Conservation (phyloP, 805 yeast species). For the Kuraishia ogatae region DNA sequence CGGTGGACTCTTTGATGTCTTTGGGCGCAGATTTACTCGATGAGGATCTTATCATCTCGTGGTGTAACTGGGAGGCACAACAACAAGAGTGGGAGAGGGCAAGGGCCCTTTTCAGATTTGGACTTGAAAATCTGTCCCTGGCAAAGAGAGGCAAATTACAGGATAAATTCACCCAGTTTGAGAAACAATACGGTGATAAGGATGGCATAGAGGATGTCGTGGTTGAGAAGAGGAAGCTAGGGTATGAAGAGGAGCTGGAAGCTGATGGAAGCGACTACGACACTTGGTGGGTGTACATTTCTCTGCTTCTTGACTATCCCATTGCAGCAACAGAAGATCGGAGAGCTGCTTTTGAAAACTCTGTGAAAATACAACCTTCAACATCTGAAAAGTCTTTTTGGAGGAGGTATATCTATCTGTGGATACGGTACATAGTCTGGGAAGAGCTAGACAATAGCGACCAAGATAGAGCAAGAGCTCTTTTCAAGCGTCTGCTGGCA, state of each 20-base stretch:
- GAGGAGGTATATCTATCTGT: constrained; percentile 62
- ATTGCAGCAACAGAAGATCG: constrained; percentile 18
- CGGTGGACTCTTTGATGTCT: constrained; percentile 43
- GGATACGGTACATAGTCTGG: constrained; percentile 59
- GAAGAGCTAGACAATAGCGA: constrained; percentile 43
- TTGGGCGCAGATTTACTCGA: constrained; percentile 20
- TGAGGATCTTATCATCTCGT: constrained; percentile 32
- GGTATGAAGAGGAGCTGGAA: constrained; percentile 32
- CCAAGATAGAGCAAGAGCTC: constrained; percentile 33
- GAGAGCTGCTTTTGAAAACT: constrained; percentile 32
- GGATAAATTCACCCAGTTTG: constrained; percentile 45
- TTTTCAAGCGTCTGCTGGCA: constrained; percentile 42
- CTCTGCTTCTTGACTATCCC: constrained; percentile 34
- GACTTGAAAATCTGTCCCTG: constrained; percentile 36
- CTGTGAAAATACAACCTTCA: constrained; percentile 31
- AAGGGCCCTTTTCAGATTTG: constrained; percentile 43
- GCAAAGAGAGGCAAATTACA: constrained; percentile 25
- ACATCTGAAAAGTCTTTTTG: constrained; percentile 34
- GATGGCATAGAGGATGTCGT: constrained; percentile 46
- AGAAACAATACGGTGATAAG: constrained; percentile 53
- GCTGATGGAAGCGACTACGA: constrained; percentile 54
- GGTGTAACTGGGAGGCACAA: constrained; percentile 67
- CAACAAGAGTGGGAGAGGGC: constrained; percentile 57
- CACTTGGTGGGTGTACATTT: constrained; percentile 74
- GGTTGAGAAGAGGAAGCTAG: constrained; percentile 41